These are phyloP conservation scores for Daldinia sp. DNA, from an alignment of 2,329 filamentous ascomycete genomes.

Conservation along the genomic window DNA sequence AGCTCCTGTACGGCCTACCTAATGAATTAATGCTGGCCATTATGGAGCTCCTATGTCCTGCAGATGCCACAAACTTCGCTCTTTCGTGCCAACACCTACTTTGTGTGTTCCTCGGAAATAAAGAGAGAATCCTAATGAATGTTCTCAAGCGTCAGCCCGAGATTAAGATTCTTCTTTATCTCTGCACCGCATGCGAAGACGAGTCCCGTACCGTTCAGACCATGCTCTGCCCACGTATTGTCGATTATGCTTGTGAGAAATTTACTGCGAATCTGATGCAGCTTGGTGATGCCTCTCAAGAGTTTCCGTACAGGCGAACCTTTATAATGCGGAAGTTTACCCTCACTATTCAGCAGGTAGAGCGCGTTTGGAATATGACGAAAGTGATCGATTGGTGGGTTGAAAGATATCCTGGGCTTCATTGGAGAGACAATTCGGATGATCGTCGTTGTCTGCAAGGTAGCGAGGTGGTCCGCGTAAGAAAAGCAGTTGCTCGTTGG, in stretches of 20 bases:
- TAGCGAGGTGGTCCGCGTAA: conserved; percentile 61
- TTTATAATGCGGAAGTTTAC: conserved; percentile 12
- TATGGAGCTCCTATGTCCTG: conserved; percentile 59
- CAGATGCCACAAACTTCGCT: conserved; percentile 57
- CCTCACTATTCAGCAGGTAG: conserved; percentile 47
- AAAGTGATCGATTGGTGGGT: conserved; percentile 57
- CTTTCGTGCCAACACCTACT: conserved; percentile 55
- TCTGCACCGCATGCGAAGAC: conserved; percentile 58
- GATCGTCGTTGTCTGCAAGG: conserved; percentile 59
- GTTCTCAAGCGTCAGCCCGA: conserved; percentile 58
- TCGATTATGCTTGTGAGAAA: conserved; percentile 34
- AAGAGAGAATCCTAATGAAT: conserved; percentile 57
- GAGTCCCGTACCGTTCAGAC: conserved; percentile 41
- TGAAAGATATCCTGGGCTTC: conserved; percentile 55
- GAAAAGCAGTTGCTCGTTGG: conserved; percentile 65
- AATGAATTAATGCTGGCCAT: conserved; percentile 63
- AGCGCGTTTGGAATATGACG: conserved; percentile 50
- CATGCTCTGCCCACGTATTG: conserved; percentile 47
- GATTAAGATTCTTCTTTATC: conserved; percentile 60
- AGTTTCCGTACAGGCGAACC: background rate
- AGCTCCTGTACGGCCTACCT: conserved; percentile 50
- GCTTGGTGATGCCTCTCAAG: conserved; percentile 5
- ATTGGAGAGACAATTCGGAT: conserved; percentile 61
- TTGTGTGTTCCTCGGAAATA: conserved; percentile 57
- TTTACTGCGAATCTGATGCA: conserved; percentile 40